phyloP scores from a whole-genome alignment of 2,329 filamentous ascomycete genomes.

The Cercospora janseana region DNA sequence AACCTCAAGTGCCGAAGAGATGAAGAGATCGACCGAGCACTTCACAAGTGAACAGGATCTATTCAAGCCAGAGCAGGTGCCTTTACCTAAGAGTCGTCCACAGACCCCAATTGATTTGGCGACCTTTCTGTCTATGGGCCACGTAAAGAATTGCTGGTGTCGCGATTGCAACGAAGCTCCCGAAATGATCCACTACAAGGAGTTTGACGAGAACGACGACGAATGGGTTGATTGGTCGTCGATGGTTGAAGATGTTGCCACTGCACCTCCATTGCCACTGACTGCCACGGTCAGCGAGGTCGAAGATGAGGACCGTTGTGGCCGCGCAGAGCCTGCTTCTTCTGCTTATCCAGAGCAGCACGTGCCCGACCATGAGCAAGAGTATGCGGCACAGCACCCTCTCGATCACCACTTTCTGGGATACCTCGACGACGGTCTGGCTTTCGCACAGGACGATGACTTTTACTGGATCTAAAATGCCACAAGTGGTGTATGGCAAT shows the following conservation, averaged over 20 bases:
- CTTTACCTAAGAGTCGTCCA: conserved; percentile 14
- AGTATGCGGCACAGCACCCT: conserved; percentile 3
- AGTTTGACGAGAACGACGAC: conserved; percentile 19
- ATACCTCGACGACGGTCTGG: conserved; percentile 18
- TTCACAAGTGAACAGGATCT: conserved; percentile 31
- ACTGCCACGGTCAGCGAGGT: conserved; percentile 2
- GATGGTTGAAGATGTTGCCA: conserved; percentile 13
- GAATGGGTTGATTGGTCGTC: conserved; percentile 28
- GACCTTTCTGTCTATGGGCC: conserved; percentile 33
- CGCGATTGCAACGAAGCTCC: conserved; percentile 27
- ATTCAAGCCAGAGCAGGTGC: conserved; percentile 22
- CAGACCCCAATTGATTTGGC: conserved; percentile 28
- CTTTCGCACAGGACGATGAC: conserved; percentile 15
- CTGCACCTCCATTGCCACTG: not conserved
- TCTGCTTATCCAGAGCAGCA: conserved; percentile 17
- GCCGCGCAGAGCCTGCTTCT: conserved; percentile 1
- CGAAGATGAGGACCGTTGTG: conserved; percentile 10
- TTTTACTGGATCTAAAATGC: conserved; percentile 17
- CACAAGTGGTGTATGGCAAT: too few species aligned
- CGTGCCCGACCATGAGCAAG: conserved; percentile 1
- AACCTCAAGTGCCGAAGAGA: conserved; percentile 13
- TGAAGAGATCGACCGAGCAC: conserved; percentile 27
- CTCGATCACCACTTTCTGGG: conserved; percentile 13
- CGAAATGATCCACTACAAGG: conserved; percentile 22
- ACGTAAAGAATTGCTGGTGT: conserved; percentile 35